Evolutionary conservation across 1,284 basidiomycete species (phyloP).

Genomic region (Ustilago trichophora): DNA sequence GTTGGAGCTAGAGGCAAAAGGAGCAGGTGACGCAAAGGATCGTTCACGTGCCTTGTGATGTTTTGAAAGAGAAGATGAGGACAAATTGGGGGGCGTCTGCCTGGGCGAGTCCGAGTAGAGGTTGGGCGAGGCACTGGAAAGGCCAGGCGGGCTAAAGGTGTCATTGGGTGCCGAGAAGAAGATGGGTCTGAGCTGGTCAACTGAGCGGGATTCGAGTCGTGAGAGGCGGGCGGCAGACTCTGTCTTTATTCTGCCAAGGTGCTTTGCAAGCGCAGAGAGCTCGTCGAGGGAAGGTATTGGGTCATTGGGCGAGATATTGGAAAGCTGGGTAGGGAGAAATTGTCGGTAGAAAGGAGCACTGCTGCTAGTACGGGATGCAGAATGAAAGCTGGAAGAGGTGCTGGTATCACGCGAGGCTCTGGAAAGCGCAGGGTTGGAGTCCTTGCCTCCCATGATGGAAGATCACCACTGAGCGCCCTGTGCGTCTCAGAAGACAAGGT

Average conservation of each 20-base stretch:
- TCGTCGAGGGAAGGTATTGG: conserved; percentile 48
- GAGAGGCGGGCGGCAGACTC: conserved; percentile 32
- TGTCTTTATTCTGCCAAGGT: conserved; percentile 34
- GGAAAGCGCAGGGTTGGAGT: conserved; percentile 17
- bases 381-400: neutral
- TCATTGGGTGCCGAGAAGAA: conserved; percentile 39
- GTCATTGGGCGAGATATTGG: conserved; percentile 38
- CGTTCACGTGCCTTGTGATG: conserved; percentile 33
- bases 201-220: conserved; percentile 29
- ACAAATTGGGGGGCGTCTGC: conserved; percentile 14
- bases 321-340: conserved; percentile 43
- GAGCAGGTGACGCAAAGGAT: conserved; percentile 34
- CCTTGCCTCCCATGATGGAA: conserved; percentile 31
- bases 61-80: conserved; percentile 11
- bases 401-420: conserved; percentile 27
- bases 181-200: conserved; percentile 32
- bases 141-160: conserved; percentile 37
- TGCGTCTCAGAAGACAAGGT: no score
- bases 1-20: conserved; percentile 11
- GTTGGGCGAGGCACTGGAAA: conserved; percentile 16
- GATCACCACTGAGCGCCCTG: no score
- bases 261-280: conserved; percentile 33
- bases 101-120: conserved; percentile 32
- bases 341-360: conserved; percentile 43
- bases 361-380: conserved; percentile 7